Base-by-base conservation (phyloP, 2,329 filamentous ascomycete genomes). In the Cladobotryum mycophilum region DNA sequence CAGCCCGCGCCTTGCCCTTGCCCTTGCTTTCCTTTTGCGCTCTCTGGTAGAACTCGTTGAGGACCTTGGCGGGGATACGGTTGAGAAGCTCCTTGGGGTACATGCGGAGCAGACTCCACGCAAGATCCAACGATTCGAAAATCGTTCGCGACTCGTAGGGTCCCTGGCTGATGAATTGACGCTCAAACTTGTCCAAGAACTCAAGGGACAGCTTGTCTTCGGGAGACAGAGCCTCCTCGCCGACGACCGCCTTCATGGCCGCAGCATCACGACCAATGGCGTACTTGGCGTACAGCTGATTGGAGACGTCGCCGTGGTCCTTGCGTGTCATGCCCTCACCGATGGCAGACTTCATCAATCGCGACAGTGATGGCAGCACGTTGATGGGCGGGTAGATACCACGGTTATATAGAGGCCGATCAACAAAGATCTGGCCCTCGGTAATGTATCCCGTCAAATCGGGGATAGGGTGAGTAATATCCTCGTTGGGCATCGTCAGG, bases 311-410 rank as follows among this genome's bases (percentile, higher is more conserved):
- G 61, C 89, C 89, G 73, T 99, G 93, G 65, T 99, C 95, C 72
- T 89, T 91, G 64, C 93, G 88, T 22, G 93, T 99, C 80, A 91
- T 92, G 58, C 89, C 89, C 75, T 97, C 91, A 63, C 93, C 93
- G 65, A 99, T 99, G 70, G 93, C 93, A 65, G 93, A 99, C 75
- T 99, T 99, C 93, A 99, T 99, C 67, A 99, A 86, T 82, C 93
- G 93, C 20, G 93, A 99, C 37, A 99, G 86, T 44, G 93, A 99
- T 20, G 93, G 93, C 55, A 99, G 78, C 57, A 99, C 93, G 76
- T 99, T 99, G 78, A 99, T 99, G 17, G 93, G 93, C 48, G 93
- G 93, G 78, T 96, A 96, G 74, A 99, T 85, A 74, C 91, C 92
- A 77, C 93, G 93, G 81, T 99, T 99, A 79, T 90, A 71, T 48